These are phyloP conservation scores for Cladosporium halotolerans DNA, from an alignment of 2,329 filamentous ascomycete genomes.

Conservation along the genomic window DNA sequence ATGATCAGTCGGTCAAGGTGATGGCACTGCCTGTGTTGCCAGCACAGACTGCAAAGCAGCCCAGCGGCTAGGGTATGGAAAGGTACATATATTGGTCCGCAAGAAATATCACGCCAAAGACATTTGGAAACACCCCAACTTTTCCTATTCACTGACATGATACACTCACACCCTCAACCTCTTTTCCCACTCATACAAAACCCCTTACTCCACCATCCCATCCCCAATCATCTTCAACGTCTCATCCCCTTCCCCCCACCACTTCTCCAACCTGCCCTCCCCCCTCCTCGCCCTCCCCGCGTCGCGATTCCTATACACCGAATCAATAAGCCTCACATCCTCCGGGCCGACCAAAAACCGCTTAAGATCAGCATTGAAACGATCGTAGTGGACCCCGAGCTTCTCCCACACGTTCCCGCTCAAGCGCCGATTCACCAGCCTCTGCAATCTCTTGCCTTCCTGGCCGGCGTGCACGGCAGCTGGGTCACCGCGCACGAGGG, in stretches of 20 bases:
- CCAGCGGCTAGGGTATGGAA: too few species aligned
- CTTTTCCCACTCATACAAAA: too few species aligned
- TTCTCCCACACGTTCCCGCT: conserved; percentile 21
- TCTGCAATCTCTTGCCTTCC: conserved; percentile 16
- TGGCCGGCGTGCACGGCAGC: conserved; percentile 21
- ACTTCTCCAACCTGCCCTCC: conserved; percentile 28
- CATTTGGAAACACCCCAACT: too few species aligned
- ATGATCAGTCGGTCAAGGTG: too few species aligned
- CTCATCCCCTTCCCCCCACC: conserved; percentile 17
- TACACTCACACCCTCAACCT: too few species aligned
- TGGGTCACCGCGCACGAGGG: conserved; percentile 30
- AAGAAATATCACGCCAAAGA: too few species aligned
- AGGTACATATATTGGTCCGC: too few species aligned
- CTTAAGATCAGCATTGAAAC: conserved; percentile 18
- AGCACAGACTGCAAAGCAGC: too few species aligned
- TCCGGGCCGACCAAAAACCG: conserved; percentile 19
- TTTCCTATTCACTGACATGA: too few species aligned
- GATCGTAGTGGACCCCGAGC: conserved; percentile 23
- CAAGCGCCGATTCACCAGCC: conserved; percentile 17
- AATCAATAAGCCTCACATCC: conserved; percentile 27
- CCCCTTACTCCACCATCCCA: too few species aligned
- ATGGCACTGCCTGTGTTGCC: too few species aligned
- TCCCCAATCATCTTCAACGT: not conserved
- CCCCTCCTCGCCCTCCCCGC: conserved; percentile 27
- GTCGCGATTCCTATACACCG: conserved; percentile 34